A percentile compares a stretch with the other conserved stretches of the same genome.
phyloP scores from a whole-genome alignment of 202 grass and related monocot genomes.

The Hordeum pubiflorum region DNA sequence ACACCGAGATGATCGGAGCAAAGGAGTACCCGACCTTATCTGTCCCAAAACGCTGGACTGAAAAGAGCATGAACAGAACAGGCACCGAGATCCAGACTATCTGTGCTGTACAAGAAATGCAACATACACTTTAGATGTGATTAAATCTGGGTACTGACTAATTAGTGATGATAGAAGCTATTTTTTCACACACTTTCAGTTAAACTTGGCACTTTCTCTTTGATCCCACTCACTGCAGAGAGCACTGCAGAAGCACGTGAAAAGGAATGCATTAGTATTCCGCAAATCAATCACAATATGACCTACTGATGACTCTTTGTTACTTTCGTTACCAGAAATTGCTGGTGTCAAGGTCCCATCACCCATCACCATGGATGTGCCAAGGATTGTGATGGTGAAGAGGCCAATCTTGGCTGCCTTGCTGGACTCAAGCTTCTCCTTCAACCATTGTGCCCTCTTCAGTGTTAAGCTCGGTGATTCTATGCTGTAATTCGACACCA shows the following conservation, averaged over 20 bases:
- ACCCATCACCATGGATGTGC: slow-evolving; percentile 81
- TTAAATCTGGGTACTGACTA: neutral
- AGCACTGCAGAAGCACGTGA: slow-evolving; percentile 43
- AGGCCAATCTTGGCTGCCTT: slow-evolving; percentile 41
- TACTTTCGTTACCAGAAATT: slow-evolving; percentile 54
- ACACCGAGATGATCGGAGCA: slow-evolving; percentile 56
- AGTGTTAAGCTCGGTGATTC: slow-evolving; percentile 35
- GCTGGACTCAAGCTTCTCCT: slow-evolving; percentile 57
- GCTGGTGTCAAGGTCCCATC: slow-evolving; percentile 65
- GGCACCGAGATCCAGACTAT: slow-evolving; percentile 55
- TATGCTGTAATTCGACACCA: slow-evolving; percentile 66
- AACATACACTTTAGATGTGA: slow-evolving; percentile 1
- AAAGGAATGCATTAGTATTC: no score
- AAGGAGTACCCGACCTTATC: slow-evolving; percentile 79
- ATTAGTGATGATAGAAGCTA: neutral
- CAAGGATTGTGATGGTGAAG: slow-evolving; percentile 65
- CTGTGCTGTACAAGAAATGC: slow-evolving; percentile 29
- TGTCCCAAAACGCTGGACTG: slow-evolving; percentile 51
- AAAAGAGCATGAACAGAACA: slow-evolving; percentile 62
- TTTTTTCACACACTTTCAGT: slow-evolving; percentile 40
- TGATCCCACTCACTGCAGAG: slow-evolving; percentile 67
- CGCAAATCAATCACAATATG: neutral
- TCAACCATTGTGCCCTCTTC: slow-evolving; percentile 56
- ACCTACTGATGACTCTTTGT: neutral
- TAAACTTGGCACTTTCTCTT: slow-evolving; percentile 44